phyloP scores from a whole-genome alignment of 345 rosid genomes.

The Eucalyptus brandiana region DNA sequence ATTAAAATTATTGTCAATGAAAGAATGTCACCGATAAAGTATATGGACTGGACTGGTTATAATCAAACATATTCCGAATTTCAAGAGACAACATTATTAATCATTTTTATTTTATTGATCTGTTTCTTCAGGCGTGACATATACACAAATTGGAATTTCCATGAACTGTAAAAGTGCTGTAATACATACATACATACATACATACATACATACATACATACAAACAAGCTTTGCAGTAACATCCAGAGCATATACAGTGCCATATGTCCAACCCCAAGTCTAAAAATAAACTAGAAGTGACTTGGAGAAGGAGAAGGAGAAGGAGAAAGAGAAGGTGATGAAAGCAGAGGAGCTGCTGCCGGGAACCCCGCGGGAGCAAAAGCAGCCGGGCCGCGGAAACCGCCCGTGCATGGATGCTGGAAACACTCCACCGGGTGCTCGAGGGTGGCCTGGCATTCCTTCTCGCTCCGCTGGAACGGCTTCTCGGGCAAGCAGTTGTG shows the following conservation, averaged over 20 bases:
- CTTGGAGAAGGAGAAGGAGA: constrained; percentile 18
- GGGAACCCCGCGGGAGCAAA: constrained; percentile 12
- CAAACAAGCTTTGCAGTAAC: background rate
- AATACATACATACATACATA: background rate
- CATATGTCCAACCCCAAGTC: background rate
- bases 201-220: background rate
- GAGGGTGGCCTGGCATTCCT: constrained; percentile 37
- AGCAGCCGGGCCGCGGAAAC: background rate
- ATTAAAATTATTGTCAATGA: background rate
- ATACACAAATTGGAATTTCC: background rate
- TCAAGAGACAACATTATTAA: background rate
- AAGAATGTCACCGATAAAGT: background rate
- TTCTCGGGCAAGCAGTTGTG: constrained; percentile 68
- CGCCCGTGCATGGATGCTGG: constrained; percentile 14
- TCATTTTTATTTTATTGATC: background rate
- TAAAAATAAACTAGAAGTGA: background rate
- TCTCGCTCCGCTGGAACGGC: constrained; percentile 55
- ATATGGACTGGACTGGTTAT: background rate
- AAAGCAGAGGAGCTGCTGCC: constrained; percentile 7
- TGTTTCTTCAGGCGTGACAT: background rate
- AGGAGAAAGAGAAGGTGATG: background rate
- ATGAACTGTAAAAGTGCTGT: background rate
- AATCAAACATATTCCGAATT: background rate
- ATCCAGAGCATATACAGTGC: background rate
- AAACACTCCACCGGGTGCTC: constrained; percentile 75